Evolutionary conservation across 2,329 filamentous ascomycete species (phyloP).

Genomic region (Chaetoscypha palmicola): DNA sequence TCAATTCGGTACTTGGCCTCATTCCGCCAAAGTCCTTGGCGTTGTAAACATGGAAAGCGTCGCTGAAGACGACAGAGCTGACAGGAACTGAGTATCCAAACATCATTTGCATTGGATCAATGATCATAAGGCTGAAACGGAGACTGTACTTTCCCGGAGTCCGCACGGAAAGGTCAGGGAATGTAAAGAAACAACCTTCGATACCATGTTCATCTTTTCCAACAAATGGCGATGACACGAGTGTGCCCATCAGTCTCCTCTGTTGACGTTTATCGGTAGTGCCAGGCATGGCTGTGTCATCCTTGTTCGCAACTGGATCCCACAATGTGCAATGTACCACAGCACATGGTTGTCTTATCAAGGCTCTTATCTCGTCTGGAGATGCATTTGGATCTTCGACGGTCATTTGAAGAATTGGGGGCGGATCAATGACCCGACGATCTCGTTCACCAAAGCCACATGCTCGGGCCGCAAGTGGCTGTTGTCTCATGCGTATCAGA

Average conservation of each 20-base stretch:
- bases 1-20: slow-evolving; percentile 67
- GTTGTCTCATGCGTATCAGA: slow-evolving; percentile 59
- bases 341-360: slow-evolving; percentile 55
- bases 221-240: slow-evolving; percentile 70
- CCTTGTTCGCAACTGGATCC: slow-evolving; percentile 59
- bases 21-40: slow-evolving; percentile 85
- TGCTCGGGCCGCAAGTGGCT: slow-evolving; percentile 69
- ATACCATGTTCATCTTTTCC: slow-evolving; percentile 65
- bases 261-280: slow-evolving; percentile 58
- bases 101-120: slow-evolving; percentile 54
- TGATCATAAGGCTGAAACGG: slow-evolving; percentile 65
- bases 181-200: slow-evolving; percentile 80
- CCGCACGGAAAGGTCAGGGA: slow-evolving; percentile 73
- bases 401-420: slow-evolving; percentile 69
- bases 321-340: slow-evolving; percentile 73
- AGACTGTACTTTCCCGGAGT: slow-evolving; percentile 71
- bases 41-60: slow-evolving; percentile 72
- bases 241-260: slow-evolving; percentile 70
- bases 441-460: slow-evolving; percentile 81
- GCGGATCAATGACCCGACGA: slow-evolving; percentile 74
- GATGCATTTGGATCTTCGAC: slow-evolving; percentile 51
- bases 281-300: slow-evolving; percentile 62
- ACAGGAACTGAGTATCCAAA: slow-evolving; percentile 47
- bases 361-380: slow-evolving; percentile 44
- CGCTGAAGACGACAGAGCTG: slow-evolving; percentile 50